Evolutionary conservation across 2,329 filamentous ascomycete genomes (phyloP), one percentile per base, ranked within the genome.

Genomic region (Aspergillus sp.): DNA sequence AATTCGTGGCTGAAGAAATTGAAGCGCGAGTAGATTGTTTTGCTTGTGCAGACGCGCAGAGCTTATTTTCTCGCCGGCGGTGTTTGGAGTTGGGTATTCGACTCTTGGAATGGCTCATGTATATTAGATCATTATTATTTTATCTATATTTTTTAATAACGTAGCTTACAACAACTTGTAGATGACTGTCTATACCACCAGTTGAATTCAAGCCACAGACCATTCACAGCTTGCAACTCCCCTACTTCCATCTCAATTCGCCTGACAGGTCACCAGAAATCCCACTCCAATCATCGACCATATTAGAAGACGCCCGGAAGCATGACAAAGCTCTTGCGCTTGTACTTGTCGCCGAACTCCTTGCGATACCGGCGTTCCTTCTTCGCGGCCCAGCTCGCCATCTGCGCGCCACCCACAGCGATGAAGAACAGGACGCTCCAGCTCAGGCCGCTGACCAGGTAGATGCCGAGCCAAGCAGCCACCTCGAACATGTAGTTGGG

Each of bases 401-500:
- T 96, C 63, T 88, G 85, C 15, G 64, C 71, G 11, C 71, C 73
- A 20, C 86, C 86, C 32, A 86, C 70, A 15, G 69, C 57, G 39
- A 83, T 78, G 61, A 96, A 96, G 13, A 93, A 47, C 11, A 78
- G 67, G 1, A 91, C 83, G 31, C 78, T 74, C 68, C 82, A 81
- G 63, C 80, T 88, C 38, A 66, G 41, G 51, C 84, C 80, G 48
- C 78, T 86, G 33, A 89, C 74, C 26, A 93, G 56, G 46, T 82
- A 80, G 34, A 96, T 71, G 15, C 86, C 88, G 17, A 83, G 48
- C 91, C 91, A 98, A 1, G 88, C 77, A 24, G 93, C 59, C 5
- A 83, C 71, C 57, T 98, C 91, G 48, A 93, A 96, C 68, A 93
- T 76, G 68, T 98, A 98, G 67, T 98, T 98, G 26, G 91, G 91